Evolutionary conservation across 176 grass and related monocot genomes (phyloP).

Genomic region (Alloteropsis semialata): DNA sequence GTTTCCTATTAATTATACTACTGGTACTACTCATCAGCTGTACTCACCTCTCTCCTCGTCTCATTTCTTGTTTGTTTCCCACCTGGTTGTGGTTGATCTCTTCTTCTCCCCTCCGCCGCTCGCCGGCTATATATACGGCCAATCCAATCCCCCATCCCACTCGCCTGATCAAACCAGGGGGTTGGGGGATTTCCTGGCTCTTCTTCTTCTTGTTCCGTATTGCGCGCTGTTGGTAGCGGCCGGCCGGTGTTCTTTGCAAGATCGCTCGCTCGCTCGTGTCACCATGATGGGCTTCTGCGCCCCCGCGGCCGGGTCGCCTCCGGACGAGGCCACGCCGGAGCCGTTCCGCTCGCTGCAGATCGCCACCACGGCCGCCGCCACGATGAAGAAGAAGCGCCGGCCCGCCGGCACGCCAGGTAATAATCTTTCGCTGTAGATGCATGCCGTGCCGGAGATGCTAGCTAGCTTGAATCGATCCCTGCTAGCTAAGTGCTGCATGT

Average conservation of each 20-base stretch:
- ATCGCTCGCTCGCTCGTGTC: not conserved
- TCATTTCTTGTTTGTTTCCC: conserved; percentile 22
- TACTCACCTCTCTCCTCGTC: not conserved
- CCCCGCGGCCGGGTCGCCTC: conserved; percentile 6
- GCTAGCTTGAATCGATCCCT: no score
- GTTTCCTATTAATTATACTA: no score
- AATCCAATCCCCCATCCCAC: not conserved
- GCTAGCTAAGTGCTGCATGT: conserved; percentile 11
- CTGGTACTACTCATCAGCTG: not conserved
- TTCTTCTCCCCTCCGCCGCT: not conserved
- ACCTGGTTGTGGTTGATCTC: conserved; percentile 8
- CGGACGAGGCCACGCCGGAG: conserved; percentile 23
- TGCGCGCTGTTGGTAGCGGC: not conserved
- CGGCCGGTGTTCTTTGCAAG: not conserved
- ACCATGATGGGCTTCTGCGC: conserved; percentile 52
- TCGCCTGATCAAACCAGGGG: conserved; percentile 10
- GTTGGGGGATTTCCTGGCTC: not conserved
- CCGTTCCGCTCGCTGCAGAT: conserved; percentile 51
- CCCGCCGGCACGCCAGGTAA: conserved; percentile 94
- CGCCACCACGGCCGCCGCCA: conserved; percentile 19
- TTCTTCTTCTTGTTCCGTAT: not conserved
- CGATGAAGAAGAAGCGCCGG: conserved; percentile 71
- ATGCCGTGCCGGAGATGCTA: no score
- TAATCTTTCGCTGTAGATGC: no score
- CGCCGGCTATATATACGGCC: conserved; percentile 33